Percentiles rank a stretch among this genome's conserved stretches.
Conservation (phyloP, 352 stramenopile genomes). For the Phytophthora europaea region DNA sequence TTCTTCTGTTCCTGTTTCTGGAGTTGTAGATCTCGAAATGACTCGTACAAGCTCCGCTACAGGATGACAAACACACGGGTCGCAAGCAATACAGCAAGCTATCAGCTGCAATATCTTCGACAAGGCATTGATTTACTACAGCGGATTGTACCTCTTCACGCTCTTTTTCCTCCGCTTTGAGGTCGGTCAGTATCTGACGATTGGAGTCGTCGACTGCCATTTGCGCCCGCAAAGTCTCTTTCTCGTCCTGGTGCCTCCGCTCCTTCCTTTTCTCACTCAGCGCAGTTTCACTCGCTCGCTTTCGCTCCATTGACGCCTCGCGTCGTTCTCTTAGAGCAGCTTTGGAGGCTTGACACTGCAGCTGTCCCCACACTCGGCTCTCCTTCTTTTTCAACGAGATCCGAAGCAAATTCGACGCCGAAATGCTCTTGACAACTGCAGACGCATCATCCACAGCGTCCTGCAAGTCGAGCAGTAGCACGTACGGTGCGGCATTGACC, state of each 20-base stretch:
- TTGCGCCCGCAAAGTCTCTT: slow-evolving; percentile 78
- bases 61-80: not conserved
- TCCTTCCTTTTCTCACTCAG: slow-evolving; percentile 64
- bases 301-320: slow-evolving; percentile 73
- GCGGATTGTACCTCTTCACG: slow-evolving; percentile 68
- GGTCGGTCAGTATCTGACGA: slow-evolving; percentile 72
- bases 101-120: not conserved
- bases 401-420: slow-evolving; percentile 49
- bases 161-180: slow-evolving; percentile 83
- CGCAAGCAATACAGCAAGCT: not conserved
- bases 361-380: slow-evolving; percentile 50
- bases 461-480: slow-evolving; percentile 77
- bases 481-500: slow-evolving; percentile 79
- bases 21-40: slow-evolving; percentile 59
- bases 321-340: slow-evolving; percentile 48
- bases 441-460: slow-evolving; percentile 65
- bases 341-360: slow-evolving; percentile 55
- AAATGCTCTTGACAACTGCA: slow-evolving; percentile 55
- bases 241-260: slow-evolving; percentile 70
- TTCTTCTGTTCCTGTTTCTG: slow-evolving; percentile 23
- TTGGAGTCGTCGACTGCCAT: slow-evolving; percentile 86
- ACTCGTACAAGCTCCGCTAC: slow-evolving; percentile 79
- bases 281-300: slow-evolving; percentile 48
- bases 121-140: not conserved
- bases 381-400: slow-evolving; percentile 61